A percentile compares a stretch with the other conserved stretches of the same genome.
These are phyloP conservation scores for Xerocomellus intermedius DNA, from an alignment of 768 basidiomycete genomes.

Conservation along the genomic window DNA sequence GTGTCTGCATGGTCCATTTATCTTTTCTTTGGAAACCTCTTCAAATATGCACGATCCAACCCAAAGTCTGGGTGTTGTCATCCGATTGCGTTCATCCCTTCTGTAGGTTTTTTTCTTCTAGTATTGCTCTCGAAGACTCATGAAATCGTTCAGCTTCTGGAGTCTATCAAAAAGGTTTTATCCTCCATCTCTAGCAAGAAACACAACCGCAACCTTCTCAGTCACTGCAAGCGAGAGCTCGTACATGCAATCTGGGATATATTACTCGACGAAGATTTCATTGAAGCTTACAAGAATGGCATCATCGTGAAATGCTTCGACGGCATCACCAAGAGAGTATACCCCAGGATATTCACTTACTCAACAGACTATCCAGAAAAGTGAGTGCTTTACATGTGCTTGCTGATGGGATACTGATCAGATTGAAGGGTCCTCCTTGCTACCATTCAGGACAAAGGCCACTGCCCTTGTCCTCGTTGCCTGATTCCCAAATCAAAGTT, in stretches of 20 bases:
- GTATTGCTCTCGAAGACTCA: background rate
- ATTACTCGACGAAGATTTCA: background rate
- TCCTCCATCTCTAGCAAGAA: background rate
- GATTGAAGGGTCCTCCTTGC: background rate
- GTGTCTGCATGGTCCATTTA: constrained; percentile 25
- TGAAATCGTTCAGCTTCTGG: background rate
- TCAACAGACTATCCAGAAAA: constrained; percentile 4
- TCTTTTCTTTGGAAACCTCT: constrained; percentile 20
- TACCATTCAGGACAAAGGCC: background rate
- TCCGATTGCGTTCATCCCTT: constrained; percentile 21
- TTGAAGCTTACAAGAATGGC: background rate
- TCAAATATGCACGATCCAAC: constrained; percentile 17
- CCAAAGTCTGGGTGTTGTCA: constrained; percentile 14
- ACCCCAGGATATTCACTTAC: constrained; percentile 3
- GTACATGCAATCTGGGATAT: constrained; percentile 1
- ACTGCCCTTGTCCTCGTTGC: background rate
- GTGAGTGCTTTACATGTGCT: background rate
- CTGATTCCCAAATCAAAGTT: background rate
- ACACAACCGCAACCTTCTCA: background rate
- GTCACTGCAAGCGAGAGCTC: constrained; percentile 2
- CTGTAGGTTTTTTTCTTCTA: constrained; percentile 5
- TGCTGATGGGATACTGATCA: background rate
- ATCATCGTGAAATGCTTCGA: constrained; percentile 1
- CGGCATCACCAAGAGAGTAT: background rate
- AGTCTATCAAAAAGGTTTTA: background rate